Evolutionary conservation across 805 yeast species (phyloP).

Genomic region (Ogataea nonfermentans): DNA sequence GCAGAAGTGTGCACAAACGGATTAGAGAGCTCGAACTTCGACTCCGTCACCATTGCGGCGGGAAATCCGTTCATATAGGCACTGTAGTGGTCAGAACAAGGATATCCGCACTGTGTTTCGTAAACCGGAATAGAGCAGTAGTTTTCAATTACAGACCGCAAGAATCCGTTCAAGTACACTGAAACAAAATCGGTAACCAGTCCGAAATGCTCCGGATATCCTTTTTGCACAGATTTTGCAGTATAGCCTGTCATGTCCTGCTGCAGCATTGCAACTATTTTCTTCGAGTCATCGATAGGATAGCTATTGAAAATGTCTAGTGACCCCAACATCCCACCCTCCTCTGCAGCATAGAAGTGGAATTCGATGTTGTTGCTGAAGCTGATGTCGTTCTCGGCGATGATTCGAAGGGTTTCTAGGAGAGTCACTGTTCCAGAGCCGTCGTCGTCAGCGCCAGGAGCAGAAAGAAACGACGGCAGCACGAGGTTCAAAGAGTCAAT

Average conservation of each 20-base stretch:
- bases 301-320: conserved; percentile 68
- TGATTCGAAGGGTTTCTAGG: conserved; percentile 56
- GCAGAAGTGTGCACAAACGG: conserved; percentile 71
- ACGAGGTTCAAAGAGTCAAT: conserved; percentile 77
- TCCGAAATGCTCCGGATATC: conserved; percentile 70
- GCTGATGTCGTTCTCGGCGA: conserved; percentile 12
- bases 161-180: conserved; percentile 51
- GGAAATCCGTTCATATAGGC: conserved; percentile 85
- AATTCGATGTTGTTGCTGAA: conserved; percentile 73
- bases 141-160: conserved; percentile 56
- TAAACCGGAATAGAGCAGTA: conserved; percentile 69
- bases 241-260: conserved; percentile 94
- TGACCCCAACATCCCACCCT: conserved; percentile 87
- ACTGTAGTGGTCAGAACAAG: conserved; percentile 91
- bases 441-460: conserved; percentile 96
- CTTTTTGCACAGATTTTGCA: conserved; percentile 46
- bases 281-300: conserved; percentile 35
- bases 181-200: conserved; percentile 71
- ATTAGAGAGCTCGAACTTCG: conserved; percentile 60
- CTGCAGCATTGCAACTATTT: conserved; percentile 83
- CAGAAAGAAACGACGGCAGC: conserved; percentile 65
- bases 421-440: conserved; percentile 83
- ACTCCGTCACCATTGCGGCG: conserved; percentile 76
- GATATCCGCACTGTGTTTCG: conserved; percentile 85
- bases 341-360: conserved; percentile 93